Conservation (phyloP, 352 stramenopile genomes). For the Globisporangium recalcitrans region DNA sequence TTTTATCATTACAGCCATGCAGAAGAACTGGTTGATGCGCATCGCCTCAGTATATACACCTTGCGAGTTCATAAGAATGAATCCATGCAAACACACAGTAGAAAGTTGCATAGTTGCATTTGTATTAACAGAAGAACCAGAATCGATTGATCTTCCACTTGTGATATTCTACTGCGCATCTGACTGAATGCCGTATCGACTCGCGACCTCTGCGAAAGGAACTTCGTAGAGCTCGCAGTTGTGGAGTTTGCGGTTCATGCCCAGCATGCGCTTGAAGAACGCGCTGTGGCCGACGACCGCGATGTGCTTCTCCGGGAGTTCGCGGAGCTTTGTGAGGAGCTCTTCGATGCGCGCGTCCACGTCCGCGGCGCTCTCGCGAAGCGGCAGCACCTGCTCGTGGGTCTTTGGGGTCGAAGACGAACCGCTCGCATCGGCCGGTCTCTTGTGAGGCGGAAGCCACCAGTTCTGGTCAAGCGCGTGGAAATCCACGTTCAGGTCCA, state of each 20-base stretch:
- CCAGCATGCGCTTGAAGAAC: constrained; percentile 83
- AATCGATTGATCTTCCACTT: neutral
- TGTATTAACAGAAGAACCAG: neutral
- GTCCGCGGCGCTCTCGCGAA: constrained; percentile 54
- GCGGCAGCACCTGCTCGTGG: constrained; percentile 39
- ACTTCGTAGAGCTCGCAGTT: constrained; percentile 78
- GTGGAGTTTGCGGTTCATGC: constrained; percentile 68
- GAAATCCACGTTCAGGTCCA: constrained; percentile 33
- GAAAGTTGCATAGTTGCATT: neutral
- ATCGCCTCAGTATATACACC: neutral
- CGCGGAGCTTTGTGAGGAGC: constrained; percentile 49
- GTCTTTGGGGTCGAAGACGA: constrained; percentile 19
- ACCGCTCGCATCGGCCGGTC: constrained; percentile 19
- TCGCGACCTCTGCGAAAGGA: constrained; percentile 23
- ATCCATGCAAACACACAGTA: neutral
- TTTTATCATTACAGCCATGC: neutral
- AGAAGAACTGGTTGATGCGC: neutral
- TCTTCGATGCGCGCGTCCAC: constrained; percentile 61
- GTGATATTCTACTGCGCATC: neutral
- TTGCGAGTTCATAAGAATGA: neutral
- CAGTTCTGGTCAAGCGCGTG: constrained; percentile 44
- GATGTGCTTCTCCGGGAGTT: constrained; percentile 64
- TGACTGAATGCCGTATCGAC: constrained; percentile 13
- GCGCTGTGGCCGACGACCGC: constrained; percentile 77
- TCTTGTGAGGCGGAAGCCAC: constrained; percentile 52